Conservation (phyloP, 768 basidiomycete species). For the Heimioporus sp. region DNA sequence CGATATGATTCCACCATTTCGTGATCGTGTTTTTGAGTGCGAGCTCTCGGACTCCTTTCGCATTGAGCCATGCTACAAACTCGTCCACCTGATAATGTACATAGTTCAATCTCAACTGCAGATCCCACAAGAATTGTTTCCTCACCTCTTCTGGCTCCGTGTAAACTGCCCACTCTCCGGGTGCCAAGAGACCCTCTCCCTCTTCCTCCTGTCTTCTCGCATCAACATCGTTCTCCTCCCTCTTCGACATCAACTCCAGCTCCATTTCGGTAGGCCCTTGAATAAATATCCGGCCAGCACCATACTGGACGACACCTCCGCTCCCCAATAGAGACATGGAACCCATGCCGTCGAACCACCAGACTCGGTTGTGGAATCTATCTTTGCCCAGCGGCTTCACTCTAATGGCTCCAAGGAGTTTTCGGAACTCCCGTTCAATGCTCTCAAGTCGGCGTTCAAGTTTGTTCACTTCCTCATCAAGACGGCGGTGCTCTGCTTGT, state of each 20-base stretch:
- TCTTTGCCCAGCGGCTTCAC: constrained; percentile 89
- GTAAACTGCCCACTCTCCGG: constrained; percentile 91
- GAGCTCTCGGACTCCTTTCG: constrained; percentile 86
- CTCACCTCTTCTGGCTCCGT: constrained; percentile 82
- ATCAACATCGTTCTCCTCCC: constrained; percentile 52
- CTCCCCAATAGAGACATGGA: constrained; percentile 75
- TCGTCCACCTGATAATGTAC: constrained; percentile 61
- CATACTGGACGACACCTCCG: constrained; percentile 79
- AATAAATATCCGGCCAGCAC: constrained; percentile 86
- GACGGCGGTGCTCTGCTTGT: constrained; percentile 74
- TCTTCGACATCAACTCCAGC: constrained; percentile 60
- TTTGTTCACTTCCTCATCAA: constrained; percentile 87
- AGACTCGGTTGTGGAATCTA: constrained; percentile 91
- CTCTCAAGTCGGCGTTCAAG: constrained; percentile 77
- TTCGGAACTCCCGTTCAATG: constrained; percentile 93
- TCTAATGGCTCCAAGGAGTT: constrained; percentile 79
- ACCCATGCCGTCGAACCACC: constrained; percentile 99
- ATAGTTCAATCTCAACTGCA: constrained; percentile 7
- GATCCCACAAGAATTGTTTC: neutral
- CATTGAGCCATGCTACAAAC: constrained; percentile 86
- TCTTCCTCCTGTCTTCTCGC: constrained; percentile 73
- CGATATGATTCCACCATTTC: constrained; percentile 84
- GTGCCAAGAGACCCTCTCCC: constrained; percentile 68
- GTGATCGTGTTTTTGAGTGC: constrained; percentile 72
- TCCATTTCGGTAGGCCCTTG: constrained; percentile 91